Conservation (phyloP, 176 grass and related monocot species). For the Bothriochloa decipiens region DNA sequence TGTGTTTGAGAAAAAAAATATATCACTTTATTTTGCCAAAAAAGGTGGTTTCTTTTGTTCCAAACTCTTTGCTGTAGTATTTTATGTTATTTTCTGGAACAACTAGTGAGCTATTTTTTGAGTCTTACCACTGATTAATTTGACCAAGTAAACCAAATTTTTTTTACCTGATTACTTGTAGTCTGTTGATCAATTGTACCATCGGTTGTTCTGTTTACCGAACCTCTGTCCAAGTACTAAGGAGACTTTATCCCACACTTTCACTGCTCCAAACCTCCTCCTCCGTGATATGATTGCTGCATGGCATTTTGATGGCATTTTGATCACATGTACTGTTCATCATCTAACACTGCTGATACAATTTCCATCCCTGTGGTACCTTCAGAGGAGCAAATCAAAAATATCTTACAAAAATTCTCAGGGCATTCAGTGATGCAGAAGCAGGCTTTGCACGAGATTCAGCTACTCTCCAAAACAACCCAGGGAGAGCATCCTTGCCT, state of each 20-base stretch:
- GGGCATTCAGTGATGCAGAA: no score
- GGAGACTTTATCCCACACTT: constrained; percentile 33
- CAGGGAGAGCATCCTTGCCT: no score
- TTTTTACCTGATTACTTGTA: constrained; percentile 40
- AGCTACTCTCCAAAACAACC: no score
- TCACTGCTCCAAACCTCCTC: constrained; percentile 37
- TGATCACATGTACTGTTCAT: constrained; percentile 24
- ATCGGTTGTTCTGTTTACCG: neutral
- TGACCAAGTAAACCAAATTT: constrained; percentile 6
- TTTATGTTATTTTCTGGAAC: neutral
- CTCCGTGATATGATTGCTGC: constrained; percentile 51
- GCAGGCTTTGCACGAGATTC: no score
- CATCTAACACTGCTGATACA: constrained; percentile 10
- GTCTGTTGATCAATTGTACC: constrained; percentile 36
- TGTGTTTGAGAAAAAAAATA: no score
- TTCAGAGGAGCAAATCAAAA: no score
- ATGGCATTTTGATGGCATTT: no score
- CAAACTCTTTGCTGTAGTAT: constrained; percentile 13
- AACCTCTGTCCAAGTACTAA: constrained; percentile 33
- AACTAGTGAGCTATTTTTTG: neutral
- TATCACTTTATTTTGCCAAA: neutral
- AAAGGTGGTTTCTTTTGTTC: neutral
- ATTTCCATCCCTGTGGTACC: no score
- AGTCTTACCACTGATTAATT: neutral
- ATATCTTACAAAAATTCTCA: no score